A percentile compares a stretch with the other conserved stretches of the same genome.
These are phyloP conservation scores for Jamesozyma spencerorum DNA, from an alignment of 805 yeast species.

Conservation along the genomic window DNA sequence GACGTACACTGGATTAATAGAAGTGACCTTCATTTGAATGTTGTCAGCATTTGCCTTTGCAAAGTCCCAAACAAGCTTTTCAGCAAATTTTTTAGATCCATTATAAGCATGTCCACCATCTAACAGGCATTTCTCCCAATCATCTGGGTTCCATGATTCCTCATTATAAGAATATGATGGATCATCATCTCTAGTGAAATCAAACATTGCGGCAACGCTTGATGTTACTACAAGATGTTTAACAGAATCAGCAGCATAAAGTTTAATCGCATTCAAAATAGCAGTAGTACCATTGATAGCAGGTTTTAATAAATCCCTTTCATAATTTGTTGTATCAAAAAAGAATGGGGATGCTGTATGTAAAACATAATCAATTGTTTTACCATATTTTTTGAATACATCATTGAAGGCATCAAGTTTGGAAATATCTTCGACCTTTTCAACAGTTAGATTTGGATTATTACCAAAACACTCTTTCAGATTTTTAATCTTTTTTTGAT, in stretches of 20 bases:
- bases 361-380: slow-evolving; percentile 44
- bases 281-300: slow-evolving; percentile 48
- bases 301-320: slow-evolving; percentile 44
- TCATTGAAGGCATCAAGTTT: slow-evolving; percentile 37
- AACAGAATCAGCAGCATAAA: slow-evolving; percentile 34
- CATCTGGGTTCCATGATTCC: slow-evolving; percentile 43
- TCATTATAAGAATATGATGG: slow-evolving; percentile 34
- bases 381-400: slow-evolving; percentile 34
- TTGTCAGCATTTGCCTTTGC: slow-evolving; percentile 26
- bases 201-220: slow-evolving; percentile 39
- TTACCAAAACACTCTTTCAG: slow-evolving; percentile 28
- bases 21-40: slow-evolving; percentile 35
- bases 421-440: slow-evolving; percentile 31
- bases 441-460: slow-evolving; percentile 23
- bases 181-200: slow-evolving; percentile 31
- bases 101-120: slow-evolving; percentile 38
- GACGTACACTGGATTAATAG: slow-evolving; percentile 48
- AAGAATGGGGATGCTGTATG: slow-evolving; percentile 57
- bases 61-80: slow-evolving; percentile 50
- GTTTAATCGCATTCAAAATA: slow-evolving; percentile 41
- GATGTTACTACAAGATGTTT: slow-evolving; percentile 45
- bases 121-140: slow-evolving; percentile 37
- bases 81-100: slow-evolving; percentile 57
- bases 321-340: slow-evolving; percentile 36
- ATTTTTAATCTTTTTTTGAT: slow-evolving; percentile 35